Percentiles rank a stretch among this genome's conserved stretches.
These are phyloP conservation scores for Yamadazyma dendronema DNA, from an alignment of 1,139 yeast species.

Conservation along the genomic window DNA sequence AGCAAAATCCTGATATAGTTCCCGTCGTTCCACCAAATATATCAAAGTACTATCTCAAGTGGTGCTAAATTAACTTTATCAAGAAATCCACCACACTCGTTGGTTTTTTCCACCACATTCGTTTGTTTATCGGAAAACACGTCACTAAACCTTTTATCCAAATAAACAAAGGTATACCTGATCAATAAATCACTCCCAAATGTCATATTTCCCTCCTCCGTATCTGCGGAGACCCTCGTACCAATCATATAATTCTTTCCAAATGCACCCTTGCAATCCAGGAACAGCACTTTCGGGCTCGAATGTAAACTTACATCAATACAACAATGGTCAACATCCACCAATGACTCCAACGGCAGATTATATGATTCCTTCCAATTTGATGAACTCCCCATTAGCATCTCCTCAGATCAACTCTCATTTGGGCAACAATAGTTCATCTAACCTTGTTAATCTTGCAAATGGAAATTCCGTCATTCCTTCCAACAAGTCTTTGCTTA, in stretches of 20 bases:
- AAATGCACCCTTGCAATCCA: slow-evolving; percentile 1
- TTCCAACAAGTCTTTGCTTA: slow-evolving; percentile 1
- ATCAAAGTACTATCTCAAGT: too few relatives aligned
- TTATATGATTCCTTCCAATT: slow-evolving; percentile 6
- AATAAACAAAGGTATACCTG: too few relatives aligned
- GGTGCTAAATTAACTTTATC: too few relatives aligned
- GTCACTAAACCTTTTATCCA: too few relatives aligned
- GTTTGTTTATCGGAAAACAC: too few relatives aligned
- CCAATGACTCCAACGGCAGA: slow-evolving; percentile 7
- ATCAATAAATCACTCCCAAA: too few relatives aligned
- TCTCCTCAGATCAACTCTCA: slow-evolving; percentile 2
- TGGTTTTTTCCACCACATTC: too few relatives aligned
- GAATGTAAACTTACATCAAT: slow-evolving; percentile 3
- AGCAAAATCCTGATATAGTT: too few relatives aligned
- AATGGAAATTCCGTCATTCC: too few relatives aligned
- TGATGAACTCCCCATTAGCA: background rate
- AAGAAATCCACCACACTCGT: too few relatives aligned
- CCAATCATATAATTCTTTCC: slow-evolving; percentile 3
- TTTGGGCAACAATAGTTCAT: background rate
- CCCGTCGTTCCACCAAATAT: too few relatives aligned
- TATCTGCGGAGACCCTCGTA: slow-evolving; percentile 5
- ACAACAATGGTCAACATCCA: background rate
- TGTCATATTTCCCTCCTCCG: slow-evolving; percentile 6
- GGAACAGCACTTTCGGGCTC: slow-evolving; percentile 2
- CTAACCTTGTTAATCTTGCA: slow-evolving; percentile 1